A percentile compares a stretch with the other conserved stretches of the same genome.
Conservation (phyloP, 192 early-diverging fungal species). For the Lunasporangiospora selenospora region DNA sequence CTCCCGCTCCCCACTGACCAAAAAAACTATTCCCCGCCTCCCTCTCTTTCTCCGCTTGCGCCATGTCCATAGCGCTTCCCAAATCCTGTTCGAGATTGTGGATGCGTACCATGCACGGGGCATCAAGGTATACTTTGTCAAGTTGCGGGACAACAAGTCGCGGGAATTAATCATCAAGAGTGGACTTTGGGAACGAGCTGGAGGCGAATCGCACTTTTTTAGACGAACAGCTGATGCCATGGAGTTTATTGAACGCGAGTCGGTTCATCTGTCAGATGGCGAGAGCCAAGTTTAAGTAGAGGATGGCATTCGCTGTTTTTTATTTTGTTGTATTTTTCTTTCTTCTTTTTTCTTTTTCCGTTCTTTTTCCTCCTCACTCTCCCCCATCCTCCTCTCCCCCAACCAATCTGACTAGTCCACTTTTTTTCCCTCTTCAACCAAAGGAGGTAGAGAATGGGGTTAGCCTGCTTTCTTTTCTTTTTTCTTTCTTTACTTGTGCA, state of each 20-base stretch:
- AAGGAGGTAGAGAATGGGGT: too few species aligned
- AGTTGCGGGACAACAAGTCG: slow-evolving; percentile 77
- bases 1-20: too few species aligned
- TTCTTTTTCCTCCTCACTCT: background rate
- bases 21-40: background rate
- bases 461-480: background rate
- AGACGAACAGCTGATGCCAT: slow-evolving; percentile 61
- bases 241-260: slow-evolving; percentile 53
- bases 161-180: slow-evolving; percentile 74
- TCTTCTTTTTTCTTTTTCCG: background rate
- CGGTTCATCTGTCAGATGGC: slow-evolving; percentile 17
- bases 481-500: background rate
- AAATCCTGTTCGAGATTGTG: slow-evolving; percentile 91
- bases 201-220: slow-evolving; percentile 76
- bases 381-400: too few species aligned
- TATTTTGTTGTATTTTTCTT: background rate
- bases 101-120: slow-evolving; percentile 80
- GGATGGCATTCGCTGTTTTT: too few species aligned
- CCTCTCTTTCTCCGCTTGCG: background rate
- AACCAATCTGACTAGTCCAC: too few species aligned
- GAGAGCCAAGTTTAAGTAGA: slow-evolving; percentile 37
- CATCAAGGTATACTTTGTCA: slow-evolving; percentile 93
- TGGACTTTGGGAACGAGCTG: slow-evolving; percentile 63
- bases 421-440: too few species aligned
- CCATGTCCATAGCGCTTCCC: slow-evolving; percentile 45